Percentiles rank a stretch among this genome's conserved stretches.
Evolutionary conservation across 2,329 filamentous ascomycete species (phyloP).

Genomic region (Arthrobotrys iridis): DNA sequence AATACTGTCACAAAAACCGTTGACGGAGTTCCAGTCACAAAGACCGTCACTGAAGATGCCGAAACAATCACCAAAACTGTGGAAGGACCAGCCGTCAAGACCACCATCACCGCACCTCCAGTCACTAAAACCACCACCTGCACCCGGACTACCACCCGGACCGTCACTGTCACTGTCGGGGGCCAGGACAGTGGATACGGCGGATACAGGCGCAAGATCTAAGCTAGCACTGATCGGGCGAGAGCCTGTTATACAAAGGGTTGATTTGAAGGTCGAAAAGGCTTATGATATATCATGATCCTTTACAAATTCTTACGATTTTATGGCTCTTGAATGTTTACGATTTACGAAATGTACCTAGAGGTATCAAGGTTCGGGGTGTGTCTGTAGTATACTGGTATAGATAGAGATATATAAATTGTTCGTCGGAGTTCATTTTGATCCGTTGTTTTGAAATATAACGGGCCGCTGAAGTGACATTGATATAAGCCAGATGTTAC

Average conservation of each 20-base stretch:
- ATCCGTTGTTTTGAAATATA: too few species aligned
- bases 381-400: neutral
- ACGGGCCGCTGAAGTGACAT: too few species aligned
- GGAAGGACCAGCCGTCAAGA: too few species aligned
- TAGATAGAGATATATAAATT: neutral
- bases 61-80: neutral
- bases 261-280: neutral
- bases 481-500: too few species aligned
- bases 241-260: neutral
- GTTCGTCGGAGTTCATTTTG: too few species aligned
- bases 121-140: neutral
- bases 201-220: neutral
- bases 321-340: too few species aligned
- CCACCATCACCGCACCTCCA: too few species aligned
- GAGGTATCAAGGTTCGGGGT: neutral
- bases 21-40: neutral
- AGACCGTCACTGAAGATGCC: neutral
- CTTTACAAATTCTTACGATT: neutral
- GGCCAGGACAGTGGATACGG: neutral
- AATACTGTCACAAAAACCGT: neutral
- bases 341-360: neutral
- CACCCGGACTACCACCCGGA: too few species aligned
- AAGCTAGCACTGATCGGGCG: neutral
- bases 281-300: neutral
- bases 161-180: neutral